phyloP scores from a whole-genome alignment of 441 rosid genomes.

The Aleurites moluccanus region DNA sequence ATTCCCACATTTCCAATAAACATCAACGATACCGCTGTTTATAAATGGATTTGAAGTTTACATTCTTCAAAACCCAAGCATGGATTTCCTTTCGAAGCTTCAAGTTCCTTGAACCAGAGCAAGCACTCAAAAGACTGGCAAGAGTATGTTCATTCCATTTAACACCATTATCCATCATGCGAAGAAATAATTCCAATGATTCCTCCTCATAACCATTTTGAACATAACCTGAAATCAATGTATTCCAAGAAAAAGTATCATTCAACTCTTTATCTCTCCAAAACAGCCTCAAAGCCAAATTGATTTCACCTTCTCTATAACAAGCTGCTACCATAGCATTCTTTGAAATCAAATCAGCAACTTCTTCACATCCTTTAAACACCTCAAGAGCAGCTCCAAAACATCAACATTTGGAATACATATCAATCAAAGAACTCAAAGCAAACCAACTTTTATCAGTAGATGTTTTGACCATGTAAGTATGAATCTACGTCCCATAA shows the following conservation, averaged over 20 bases:
- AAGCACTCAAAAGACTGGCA: constrained; percentile 52
- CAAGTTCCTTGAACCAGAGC: constrained; percentile 45
- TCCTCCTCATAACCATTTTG: constrained; percentile 52
- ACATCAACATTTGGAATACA: constrained; percentile 69
- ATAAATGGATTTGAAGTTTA: constrained; percentile 42
- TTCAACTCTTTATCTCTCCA: constrained; percentile 47
- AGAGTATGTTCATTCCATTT: constrained; percentile 60
- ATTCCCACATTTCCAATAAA: constrained; percentile 63
- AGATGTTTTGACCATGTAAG: constrained; percentile 59
- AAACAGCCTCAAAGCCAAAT: constrained; percentile 54
- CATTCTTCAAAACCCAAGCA: constrained; percentile 55
- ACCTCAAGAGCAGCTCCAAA: constrained; percentile 46
- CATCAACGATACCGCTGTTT: constrained; percentile 58
- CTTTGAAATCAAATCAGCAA: constrained; percentile 55
- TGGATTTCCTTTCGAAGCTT: constrained; percentile 65
- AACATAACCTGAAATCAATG: constrained; percentile 58
- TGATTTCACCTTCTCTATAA: constrained; percentile 63
- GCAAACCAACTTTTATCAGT: constrained; percentile 57
- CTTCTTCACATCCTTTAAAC: constrained; percentile 38
- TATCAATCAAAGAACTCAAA: constrained; percentile 67
- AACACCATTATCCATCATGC: constrained; percentile 54
- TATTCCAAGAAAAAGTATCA: constrained; percentile 70
- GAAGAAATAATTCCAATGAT: constrained; percentile 52
- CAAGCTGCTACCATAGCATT: constrained; percentile 76
- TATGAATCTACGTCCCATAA: constrained; percentile 61